Base-by-base conservation (phyloP, 1,284 basidiomycete genomes). In the Cutaneotrichosporon sp. region DNA sequence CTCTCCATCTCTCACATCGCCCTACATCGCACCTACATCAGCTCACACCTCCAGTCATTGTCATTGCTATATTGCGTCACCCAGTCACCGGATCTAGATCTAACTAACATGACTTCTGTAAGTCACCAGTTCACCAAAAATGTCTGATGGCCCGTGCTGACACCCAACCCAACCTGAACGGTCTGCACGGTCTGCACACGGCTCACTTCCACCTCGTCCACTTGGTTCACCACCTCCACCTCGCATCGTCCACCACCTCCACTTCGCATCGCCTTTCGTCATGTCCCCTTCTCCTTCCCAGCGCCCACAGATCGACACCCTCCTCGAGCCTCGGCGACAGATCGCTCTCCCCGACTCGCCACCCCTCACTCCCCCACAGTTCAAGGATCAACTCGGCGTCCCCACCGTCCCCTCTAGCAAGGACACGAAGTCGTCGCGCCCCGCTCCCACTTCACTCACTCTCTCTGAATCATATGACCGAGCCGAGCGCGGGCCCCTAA, bases 301-400 rank as follows among this genome's bases (percentile, higher is more conserved):
- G 42, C 49, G 26, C 14, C 34, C 38, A 11, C 55, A 56, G 22
- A 22, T 42, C 22, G 22, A 56, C 36, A 42, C 21, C 14, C 11
- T 13, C 36, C 50, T 36, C 52, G 47, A 56, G 47, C 64, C 57
- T 10, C 50, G 49, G 9, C 62, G 38, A 2, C 61, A 56, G 38
- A 49, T 56, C 16, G 58, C 58, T 1, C 46, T 63, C 30, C 65
- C 65, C n/a, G 50, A 61, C 59, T 51, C 65, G 2, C 65, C 65
- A 0, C 65, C 65, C 31, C 59, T 40, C 32, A 66, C 65, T 5
- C 64, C 64, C 16, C 60, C 59, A 16, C 52, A 46, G 38, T 52
- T 40, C 50, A 60, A 60, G 26, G 59, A 60, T 2, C 42, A 53
- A 31, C 26, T 46, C 30, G n/a, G 26, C 21, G 52, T 49, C 30